Evolutionary conservation across 345 rosid species (phyloP).

Genomic region (Melaleuca alternifolia): DNA sequence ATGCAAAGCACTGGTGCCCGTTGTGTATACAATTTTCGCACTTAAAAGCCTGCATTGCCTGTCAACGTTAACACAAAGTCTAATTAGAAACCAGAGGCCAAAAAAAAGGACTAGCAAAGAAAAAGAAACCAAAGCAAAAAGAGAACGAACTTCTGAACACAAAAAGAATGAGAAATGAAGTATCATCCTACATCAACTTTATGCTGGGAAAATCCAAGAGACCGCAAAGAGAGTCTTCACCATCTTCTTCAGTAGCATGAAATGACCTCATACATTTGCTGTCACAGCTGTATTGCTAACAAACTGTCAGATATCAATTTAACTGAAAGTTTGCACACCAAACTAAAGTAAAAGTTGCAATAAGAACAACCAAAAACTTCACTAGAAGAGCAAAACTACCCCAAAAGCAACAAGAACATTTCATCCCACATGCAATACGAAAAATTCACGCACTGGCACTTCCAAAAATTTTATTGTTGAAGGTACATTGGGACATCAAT

Average conservation of each 20-base stretch:
- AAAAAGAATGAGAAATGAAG: not conserved
- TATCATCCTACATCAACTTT: constrained; percentile 52
- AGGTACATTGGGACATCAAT: not conserved
- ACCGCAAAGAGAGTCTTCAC: constrained; percentile 44
- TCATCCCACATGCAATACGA: not conserved
- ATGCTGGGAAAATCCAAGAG: constrained; percentile 45
- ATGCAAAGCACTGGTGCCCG: constrained; percentile 71
- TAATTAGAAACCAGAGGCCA: not conserved
- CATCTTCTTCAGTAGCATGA: constrained; percentile 52
- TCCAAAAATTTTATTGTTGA: not conserved
- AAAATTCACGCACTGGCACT: not conserved
- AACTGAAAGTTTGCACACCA: not conserved
- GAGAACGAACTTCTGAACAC: not conserved
- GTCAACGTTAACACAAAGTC: too few species aligned
- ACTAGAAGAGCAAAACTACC: not conserved
- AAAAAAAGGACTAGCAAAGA: not conserved
- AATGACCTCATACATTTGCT: constrained; percentile 83
- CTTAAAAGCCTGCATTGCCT: constrained; percentile 45
- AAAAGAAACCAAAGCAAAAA: constrained; percentile 2
- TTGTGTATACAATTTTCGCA: constrained; percentile 72
- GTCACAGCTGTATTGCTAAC: constrained; percentile 30
- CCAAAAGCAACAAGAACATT: not conserved
- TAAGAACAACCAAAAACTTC: not conserved
- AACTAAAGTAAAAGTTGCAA: not conserved
- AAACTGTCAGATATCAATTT: not conserved